Evolutionary conservation across 2,329 filamentous ascomycete genomes (phyloP).

Genomic region (Biscogniauxia marginata): DNA sequence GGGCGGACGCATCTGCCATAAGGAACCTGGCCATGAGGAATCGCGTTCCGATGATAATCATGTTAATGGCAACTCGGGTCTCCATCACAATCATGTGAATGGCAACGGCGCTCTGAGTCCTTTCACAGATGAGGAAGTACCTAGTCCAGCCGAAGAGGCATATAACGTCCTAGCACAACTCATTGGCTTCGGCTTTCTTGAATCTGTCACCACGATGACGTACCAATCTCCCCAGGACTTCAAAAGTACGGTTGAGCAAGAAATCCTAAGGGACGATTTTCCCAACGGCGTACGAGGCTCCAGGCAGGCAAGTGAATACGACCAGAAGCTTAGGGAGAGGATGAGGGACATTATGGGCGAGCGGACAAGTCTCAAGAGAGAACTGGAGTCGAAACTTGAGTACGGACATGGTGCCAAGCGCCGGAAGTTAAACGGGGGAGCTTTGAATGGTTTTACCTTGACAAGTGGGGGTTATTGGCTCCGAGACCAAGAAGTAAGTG

Average conservation of each 20-base stretch:
- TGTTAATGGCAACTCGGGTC: constrained; percentile 22
- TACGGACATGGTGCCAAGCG: constrained; percentile 43
- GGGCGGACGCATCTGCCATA: constrained; percentile 32
- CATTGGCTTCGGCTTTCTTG: constrained; percentile 65
- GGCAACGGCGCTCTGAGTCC: constrained; percentile 37
- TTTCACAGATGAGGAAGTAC: constrained; percentile 10
- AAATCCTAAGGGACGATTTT: constrained; percentile 57
- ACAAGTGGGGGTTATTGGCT: constrained; percentile 42
- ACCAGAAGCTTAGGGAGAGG: constrained; percentile 31
- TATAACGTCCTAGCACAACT: constrained; percentile 52
- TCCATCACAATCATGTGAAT: constrained; percentile 31
- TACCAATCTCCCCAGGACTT: constrained; percentile 63
- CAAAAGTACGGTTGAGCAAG: constrained; percentile 60
- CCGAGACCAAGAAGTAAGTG: constrained; percentile 50
- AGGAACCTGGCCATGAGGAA: constrained; percentile 4
- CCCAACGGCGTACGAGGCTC: constrained; percentile 55
- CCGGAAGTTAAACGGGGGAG: constrained; percentile 52
- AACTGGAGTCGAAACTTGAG: constrained; percentile 22
- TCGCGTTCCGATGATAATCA: constrained; percentile 2
- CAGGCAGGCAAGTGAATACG: constrained; percentile 65
- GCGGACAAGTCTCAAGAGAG: constrained; percentile 26
- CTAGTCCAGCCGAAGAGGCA: constrained; percentile 40
- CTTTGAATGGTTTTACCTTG: constrained; percentile 37
- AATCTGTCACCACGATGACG: constrained; percentile 57
- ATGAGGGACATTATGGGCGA: constrained; percentile 24